A percentile compares a stretch with the other conserved stretches of the same genome.
phyloP scores from a whole-genome alignment of 805 yeast species.

The Barnettozyma vustinii region DNA sequence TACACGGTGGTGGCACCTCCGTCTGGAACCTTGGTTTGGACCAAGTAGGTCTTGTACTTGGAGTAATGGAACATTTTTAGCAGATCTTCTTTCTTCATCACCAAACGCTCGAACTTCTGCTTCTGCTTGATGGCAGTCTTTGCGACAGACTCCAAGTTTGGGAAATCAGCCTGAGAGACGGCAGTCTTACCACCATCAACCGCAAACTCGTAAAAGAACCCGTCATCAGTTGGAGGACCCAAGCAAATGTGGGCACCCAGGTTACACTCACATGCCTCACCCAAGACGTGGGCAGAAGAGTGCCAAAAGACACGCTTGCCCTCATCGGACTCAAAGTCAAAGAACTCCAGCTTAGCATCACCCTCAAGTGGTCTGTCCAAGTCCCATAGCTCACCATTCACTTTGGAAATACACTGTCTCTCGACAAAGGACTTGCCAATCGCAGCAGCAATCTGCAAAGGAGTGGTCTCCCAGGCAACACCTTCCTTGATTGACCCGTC shows the following conservation, averaged over 20 bases:
- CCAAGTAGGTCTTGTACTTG: slow-evolving; percentile 88
- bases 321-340: slow-evolving; percentile 90
- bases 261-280: slow-evolving; percentile 97
- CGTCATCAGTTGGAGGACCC: slow-evolving; percentile 98
- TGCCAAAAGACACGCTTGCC: slow-evolving; percentile 98
- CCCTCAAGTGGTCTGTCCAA: slow-evolving; percentile 87
- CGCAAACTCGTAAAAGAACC: slow-evolving; percentile 95
- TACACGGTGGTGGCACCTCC: slow-evolving; percentile 95
- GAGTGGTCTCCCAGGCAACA: slow-evolving; percentile 84
- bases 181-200: slow-evolving; percentile 69
- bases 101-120: slow-evolving; percentile 92
- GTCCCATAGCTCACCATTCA: slow-evolving; percentile 91
- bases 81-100: slow-evolving; percentile 84
- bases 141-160: slow-evolving; percentile 77
- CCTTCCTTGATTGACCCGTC: slow-evolving; percentile 82
- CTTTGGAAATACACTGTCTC: slow-evolving; percentile 86
- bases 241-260: slow-evolving; percentile 87
- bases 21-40: slow-evolving; percentile 86
- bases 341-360: slow-evolving; percentile 64
- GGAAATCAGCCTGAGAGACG: slow-evolving; percentile 79
- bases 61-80: slow-evolving; percentile 92
- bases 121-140: slow-evolving; percentile 90
- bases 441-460: slow-evolving; percentile 74
- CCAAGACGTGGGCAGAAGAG: slow-evolving; percentile 95
- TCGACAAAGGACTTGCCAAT: slow-evolving; percentile 88